Percentiles rank a stretch among this genome's conserved stretches.
Conservation (phyloP, 352 stramenopile species). For the Phytopythium chamaehyphon region DNA sequence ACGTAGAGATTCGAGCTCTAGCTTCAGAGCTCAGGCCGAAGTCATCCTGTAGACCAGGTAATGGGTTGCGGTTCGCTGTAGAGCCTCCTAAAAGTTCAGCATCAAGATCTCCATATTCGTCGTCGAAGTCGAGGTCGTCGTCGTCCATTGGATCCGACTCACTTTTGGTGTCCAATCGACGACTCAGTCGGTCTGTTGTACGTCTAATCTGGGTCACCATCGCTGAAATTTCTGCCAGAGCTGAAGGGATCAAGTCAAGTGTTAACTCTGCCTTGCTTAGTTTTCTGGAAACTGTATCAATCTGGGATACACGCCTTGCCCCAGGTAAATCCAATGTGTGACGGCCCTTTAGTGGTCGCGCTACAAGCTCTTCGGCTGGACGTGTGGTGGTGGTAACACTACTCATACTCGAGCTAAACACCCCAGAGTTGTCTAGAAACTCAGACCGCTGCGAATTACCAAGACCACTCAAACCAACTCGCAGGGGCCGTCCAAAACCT, state of each 20-base stretch:
- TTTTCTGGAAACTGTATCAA: slow-evolving; percentile 48
- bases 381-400: background rate
- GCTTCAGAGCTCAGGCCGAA: background rate
- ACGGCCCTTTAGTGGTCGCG: too few species aligned
- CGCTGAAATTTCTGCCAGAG: slow-evolving; percentile 56
- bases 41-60: slow-evolving; percentile 11
- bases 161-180: slow-evolving; percentile 26
- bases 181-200: slow-evolving; percentile 52
- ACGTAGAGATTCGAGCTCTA: slow-evolving; percentile 19
- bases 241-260: slow-evolving; percentile 43
- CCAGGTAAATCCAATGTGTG: background rate
- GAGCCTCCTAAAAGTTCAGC: background rate
- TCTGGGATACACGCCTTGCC: slow-evolving; percentile 19
- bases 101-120: slow-evolving; percentile 36
- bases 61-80: background rate
- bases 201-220: slow-evolving; percentile 76
- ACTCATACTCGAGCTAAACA: background rate
- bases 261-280: slow-evolving; percentile 50
- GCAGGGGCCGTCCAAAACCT: background rate
- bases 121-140: slow-evolving; percentile 44
- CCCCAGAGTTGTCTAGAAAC: background rate
- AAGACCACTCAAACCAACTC: background rate
- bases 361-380: too few species aligned
- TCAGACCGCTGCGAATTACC: background rate
- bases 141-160: slow-evolving; percentile 34